Percentiles rank a stretch among this genome's conserved stretches.
These are phyloP conservation scores for Camelina hispida DNA, from an alignment of 345 rosid genomes.

Conservation along the genomic window DNA sequence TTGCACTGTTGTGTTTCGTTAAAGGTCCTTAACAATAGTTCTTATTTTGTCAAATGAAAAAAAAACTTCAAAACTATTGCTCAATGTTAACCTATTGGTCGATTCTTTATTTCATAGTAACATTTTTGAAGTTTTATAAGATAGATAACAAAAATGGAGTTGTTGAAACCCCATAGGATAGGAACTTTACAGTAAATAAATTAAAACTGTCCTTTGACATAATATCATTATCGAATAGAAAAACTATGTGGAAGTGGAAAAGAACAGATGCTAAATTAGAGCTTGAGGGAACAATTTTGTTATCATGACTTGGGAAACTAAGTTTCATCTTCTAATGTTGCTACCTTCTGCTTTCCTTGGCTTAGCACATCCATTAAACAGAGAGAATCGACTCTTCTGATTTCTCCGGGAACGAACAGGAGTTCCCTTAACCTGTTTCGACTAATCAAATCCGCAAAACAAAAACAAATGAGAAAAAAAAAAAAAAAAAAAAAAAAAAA, in stretches of 20 bases:
- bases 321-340: conserved; percentile 52
- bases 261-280: conserved; percentile 23
- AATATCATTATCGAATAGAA: conserved; percentile 12
- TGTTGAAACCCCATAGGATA: conserved; percentile 16
- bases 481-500: too few relatives aligned
- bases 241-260: conserved; percentile 28
- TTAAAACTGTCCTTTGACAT: conserved; percentile 18
- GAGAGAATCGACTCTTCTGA: conserved; percentile 54
- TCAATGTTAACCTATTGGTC: background rate
- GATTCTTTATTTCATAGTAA: conserved; percentile 20
- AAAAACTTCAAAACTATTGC: too few relatives aligned
- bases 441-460: conserved; percentile 8
- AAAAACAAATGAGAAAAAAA: background rate
- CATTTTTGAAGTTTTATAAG: background rate
- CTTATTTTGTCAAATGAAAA: too few relatives aligned
- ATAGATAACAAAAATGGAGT: conserved; percentile 28
- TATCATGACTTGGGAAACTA: background rate
- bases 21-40: too few relatives aligned
- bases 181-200: conserved; percentile 40
- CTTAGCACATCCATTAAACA: conserved; percentile 75
- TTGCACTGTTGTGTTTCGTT: too few relatives aligned
- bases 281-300: conserved; percentile 22
- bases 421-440: conserved; percentile 62
- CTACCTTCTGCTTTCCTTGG: conserved; percentile 62
- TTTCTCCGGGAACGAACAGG: conserved; percentile 49